Base-by-base conservation (phyloP, 2,329 filamentous ascomycete species). In the Claviceps africana region DNA sequence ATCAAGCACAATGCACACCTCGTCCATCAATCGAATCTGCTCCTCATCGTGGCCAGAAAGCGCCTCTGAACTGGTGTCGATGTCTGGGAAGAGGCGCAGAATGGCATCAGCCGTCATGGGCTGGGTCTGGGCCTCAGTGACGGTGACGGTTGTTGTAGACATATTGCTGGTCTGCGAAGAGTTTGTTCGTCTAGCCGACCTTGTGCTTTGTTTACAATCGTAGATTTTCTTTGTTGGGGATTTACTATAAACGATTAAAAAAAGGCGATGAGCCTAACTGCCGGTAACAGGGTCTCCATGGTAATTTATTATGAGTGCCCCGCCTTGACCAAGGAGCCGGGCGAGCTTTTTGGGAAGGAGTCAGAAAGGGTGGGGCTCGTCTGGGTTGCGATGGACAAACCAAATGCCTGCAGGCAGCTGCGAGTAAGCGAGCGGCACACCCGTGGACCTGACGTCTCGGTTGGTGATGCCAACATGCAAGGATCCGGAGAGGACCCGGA, bases 11-110 rank as follows among this genome's bases (percentile, higher is more conserved):
- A 98, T 97, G 77, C 93, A 98, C 48, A 96, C 86, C 74, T 97
- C 93, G 64, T 98, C 91, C 93, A 98, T 98, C 62, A 98, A 73
- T 49, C 91, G 84, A 63, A 96, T 95, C 73, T 98, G 93, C 75
- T 97, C 91, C 67, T 87, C 91, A 73, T 97, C 90, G 73, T 97
- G 94, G 50, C 91, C 93, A 53, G 85, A 85, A 45, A 97, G 78
- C 54, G 88, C 88, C 50, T 80, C 77, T 57, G 83, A 83, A 64
- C 75, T 79, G 55, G 81, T 82, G 69, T 85, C 76, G 68, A 82
- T 80, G 66, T 96, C 89, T 51, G 89, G 88, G 70, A 97, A 97
- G 48, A 97, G 79, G 56, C 82, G 83, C 54, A 91, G 76, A 62
- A 98, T 88, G 63, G 86, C 88, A 61, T 93, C 82, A 19, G 89